Conservation (phyloP, 2,329 filamentous ascomycete genomes). For the Beauveria australis region DNA sequence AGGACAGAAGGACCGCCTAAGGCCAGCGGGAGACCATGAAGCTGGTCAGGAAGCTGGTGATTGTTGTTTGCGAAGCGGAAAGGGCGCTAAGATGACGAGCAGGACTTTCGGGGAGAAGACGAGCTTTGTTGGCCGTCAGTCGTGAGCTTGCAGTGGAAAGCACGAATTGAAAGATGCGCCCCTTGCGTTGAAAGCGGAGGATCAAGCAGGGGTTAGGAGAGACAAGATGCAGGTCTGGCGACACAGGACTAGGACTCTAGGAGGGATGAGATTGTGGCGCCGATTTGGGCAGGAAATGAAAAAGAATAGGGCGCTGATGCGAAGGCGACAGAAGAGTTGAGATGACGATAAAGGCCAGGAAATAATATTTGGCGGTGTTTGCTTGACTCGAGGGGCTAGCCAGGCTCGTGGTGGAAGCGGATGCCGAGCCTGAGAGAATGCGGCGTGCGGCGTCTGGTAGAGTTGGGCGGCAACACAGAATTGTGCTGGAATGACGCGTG, state of each 20-base stretch:
- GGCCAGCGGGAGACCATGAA: slow-evolving; percentile 11
- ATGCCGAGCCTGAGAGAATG: neutral
- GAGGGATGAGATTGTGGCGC: neutral
- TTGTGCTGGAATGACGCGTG: slow-evolving; percentile 6
- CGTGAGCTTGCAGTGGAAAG: neutral
- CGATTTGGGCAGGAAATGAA: neutral
- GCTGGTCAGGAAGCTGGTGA: neutral
- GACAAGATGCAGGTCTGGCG: slow-evolving; percentile 4
- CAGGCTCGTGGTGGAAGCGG: neutral
- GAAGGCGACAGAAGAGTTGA: neutral
- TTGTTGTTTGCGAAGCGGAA: neutral
- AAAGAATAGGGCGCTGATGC: neutral
- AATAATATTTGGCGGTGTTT: neutral
- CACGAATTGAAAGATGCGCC: neutral
- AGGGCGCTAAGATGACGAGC: neutral
- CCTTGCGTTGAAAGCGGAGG: slow-evolving; percentile 10
- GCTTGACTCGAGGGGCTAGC: neutral
- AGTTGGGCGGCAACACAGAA: neutral
- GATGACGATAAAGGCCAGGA: neutral
- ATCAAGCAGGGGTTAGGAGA: slow-evolving; percentile 9
- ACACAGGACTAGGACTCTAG: neutral
- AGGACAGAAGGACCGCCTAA: slow-evolving; percentile 10
- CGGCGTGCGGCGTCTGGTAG: neutral
- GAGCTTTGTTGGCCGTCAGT: neutral
- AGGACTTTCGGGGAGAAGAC: neutral